phyloP scores from a whole-genome alignment of 371 early-diverging fungal genomes.

The Cladochytrium tenue region DNA sequence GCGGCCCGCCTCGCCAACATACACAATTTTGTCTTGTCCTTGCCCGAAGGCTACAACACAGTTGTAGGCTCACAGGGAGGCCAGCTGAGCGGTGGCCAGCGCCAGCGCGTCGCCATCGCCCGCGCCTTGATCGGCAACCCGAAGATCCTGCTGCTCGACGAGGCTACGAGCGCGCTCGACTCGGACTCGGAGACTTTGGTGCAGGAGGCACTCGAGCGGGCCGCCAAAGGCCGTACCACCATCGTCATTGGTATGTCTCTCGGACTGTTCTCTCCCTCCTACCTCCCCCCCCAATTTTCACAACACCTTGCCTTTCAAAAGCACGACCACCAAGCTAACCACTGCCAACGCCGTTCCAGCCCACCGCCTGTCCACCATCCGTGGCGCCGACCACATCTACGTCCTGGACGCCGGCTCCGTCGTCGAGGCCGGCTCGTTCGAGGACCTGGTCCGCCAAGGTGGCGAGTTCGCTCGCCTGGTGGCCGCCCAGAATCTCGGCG shows the following conservation, averaged over 20 bases:
- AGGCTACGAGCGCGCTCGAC: conserved; percentile 66
- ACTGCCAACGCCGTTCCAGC: conserved; percentile 27
- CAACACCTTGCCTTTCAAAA: no score
- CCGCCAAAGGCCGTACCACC: conserved; percentile 61
- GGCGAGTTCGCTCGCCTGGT: conserved; percentile 41
- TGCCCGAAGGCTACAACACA: conserved; percentile 72
- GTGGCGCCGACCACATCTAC: conserved; percentile 38
- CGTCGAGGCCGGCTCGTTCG: conserved; percentile 39
- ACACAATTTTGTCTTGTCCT: conserved; percentile 49
- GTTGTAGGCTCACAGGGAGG: conserved; percentile 42
- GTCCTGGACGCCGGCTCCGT: conserved; percentile 35
- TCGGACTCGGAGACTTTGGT: no score
- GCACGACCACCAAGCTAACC: not conserved
- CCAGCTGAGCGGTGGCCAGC: conserved; percentile 51
- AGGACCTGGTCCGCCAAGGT: conserved; percentile 18
- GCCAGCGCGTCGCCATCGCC: conserved; percentile 55
- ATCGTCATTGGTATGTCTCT: conserved; percentile 40
- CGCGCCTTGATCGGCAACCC: conserved; percentile 54
- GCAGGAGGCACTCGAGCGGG: no score
- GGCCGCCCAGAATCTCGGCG: conserved; percentile 28
- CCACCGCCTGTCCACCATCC: conserved; percentile 65
- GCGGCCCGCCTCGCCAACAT: conserved; percentile 70
- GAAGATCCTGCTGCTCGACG: conserved; percentile 53
- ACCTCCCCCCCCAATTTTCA: no score
- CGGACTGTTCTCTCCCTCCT: not conserved